Percentiles rank a stretch among this genome's conserved stretches.
Conservation (phyloP, 179 eudicot species). For the Carnegiea gigantea region DNA sequence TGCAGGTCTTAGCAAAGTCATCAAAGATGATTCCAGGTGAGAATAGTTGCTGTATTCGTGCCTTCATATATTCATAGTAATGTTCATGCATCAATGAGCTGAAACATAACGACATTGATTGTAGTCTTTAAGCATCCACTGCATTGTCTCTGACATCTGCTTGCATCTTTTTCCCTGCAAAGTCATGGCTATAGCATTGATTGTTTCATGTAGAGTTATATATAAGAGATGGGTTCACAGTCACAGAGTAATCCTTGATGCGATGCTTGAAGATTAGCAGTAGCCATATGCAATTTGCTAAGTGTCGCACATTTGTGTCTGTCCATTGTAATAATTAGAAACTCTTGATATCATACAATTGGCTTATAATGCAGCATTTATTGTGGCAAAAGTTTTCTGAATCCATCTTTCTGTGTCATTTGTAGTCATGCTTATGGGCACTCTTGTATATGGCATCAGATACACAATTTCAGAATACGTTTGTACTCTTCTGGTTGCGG, state of each 20-base stretch:
- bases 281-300: no score
- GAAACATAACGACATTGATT: neutral
- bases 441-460: slow-evolving; percentile 89
- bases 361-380: neutral
- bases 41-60: slow-evolving; percentile 2
- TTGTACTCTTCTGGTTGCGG: slow-evolving; percentile 89
- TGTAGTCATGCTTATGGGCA: slow-evolving; percentile 97
- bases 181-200: neutral
- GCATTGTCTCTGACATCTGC: neutral
- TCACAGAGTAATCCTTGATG: neutral
- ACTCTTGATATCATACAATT: neutral
- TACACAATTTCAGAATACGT: slow-evolving; percentile 79
- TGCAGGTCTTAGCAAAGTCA: slow-evolving; percentile 95
- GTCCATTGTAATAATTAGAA: neutral
- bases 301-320: no score
- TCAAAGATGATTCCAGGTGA: slow-evolving; percentile 99
- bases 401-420: neutral
- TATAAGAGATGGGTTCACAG: neutral
- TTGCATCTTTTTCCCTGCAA: no score
- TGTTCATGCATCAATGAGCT: neutral
- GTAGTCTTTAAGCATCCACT: neutral
- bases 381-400: neutral
- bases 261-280: neutral
- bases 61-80: neutral
- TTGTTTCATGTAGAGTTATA: neutral